phyloP scores from a whole-genome alignment of 805 yeast genomes.

The Scheffersomyces ergatensis region DNA sequence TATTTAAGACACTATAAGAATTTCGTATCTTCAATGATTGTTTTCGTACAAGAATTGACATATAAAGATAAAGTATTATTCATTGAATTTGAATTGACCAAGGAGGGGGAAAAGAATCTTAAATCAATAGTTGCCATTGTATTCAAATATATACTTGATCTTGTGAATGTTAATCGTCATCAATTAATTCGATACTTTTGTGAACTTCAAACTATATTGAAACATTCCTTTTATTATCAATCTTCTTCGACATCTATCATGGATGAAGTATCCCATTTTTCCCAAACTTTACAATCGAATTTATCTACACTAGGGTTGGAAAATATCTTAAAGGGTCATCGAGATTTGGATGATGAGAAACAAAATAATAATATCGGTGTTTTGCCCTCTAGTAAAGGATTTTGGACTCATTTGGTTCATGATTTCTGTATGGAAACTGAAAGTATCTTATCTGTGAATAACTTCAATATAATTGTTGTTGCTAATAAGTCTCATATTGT shows the following conservation, averaged over 20 bases:
- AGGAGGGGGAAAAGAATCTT: slow-evolving; percentile 41
- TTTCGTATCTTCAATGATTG: slow-evolving; percentile 35
- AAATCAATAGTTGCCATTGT: slow-evolving; percentile 30
- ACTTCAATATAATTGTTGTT: neutral
- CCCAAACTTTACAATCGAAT: slow-evolving; percentile 37
- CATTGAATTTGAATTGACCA: slow-evolving; percentile 50
- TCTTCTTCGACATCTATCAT: slow-evolving; percentile 36
- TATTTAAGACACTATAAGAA: slow-evolving; percentile 27
- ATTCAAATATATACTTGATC: slow-evolving; percentile 22
- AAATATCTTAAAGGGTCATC: slow-evolving; percentile 44
- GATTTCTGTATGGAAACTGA: neutral
- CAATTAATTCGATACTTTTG: neutral
- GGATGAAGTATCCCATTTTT: slow-evolving; percentile 46
- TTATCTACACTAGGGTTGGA: slow-evolving; percentile 22
- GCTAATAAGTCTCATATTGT: neutral
- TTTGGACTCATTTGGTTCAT: slow-evolving; percentile 1
- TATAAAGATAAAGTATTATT: slow-evolving; percentile 38
- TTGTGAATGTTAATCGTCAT: neutral
- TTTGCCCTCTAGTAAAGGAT: neutral
- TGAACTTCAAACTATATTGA: slow-evolving; percentile 15
- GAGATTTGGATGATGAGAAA: slow-evolving; percentile 24
- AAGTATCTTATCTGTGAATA: neutral
- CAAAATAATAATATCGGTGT: slow-evolving; percentile 1
- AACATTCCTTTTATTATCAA: slow-evolving; percentile 27
- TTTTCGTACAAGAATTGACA: slow-evolving; percentile 41